A percentile compares a stretch with the other conserved stretches of the same genome.
Evolutionary conservation across 495 filamentous ascomycete species (phyloP).

Genomic region (Tuber melanosporum): DNA sequence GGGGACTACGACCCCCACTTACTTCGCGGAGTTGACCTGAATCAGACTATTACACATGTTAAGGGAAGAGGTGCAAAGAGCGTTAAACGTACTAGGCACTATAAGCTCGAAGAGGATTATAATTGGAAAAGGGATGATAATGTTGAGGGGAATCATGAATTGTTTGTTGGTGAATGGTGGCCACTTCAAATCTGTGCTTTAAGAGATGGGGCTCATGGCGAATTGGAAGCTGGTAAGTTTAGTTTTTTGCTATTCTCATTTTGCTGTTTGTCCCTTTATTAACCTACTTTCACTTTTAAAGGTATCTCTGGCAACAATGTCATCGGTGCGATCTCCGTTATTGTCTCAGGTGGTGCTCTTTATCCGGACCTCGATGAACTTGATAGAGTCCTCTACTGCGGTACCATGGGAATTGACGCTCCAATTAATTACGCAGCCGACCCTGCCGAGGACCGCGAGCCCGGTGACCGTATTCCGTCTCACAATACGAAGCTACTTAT

Average conservation of each 20-base stretch:
- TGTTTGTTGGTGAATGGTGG: constrained; percentile 56
- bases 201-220: constrained; percentile 55
- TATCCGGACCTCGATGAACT: constrained; percentile 30
- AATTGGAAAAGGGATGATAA: constrained; percentile 30
- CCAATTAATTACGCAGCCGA: constrained; percentile 43
- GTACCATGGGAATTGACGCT: constrained; percentile 48
- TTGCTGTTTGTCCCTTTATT: constrained; percentile 48
- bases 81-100: constrained; percentile 25
- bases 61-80: constrained; percentile 18
- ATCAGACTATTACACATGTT: constrained; percentile 16
- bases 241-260: constrained; percentile 39
- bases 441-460: constrained; percentile 21
- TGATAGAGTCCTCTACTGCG: constrained; percentile 48
- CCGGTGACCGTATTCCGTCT: constrained; percentile 22
- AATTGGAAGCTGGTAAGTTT: constrained; percentile 49
- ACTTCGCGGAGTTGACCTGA: constrained; percentile 47
- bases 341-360: constrained; percentile 18
- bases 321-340: constrained; percentile 42
- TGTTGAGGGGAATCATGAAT: constrained; percentile 47
- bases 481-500: constrained; percentile 46
- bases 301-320: constrained; percentile 48
- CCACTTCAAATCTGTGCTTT: constrained; percentile 50
- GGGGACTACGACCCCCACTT: constrained; percentile 46
- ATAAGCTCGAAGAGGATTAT: constrained; percentile 42
- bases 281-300: constrained; percentile 30